Evolutionary conservation across 2,329 filamentous ascomycete genomes (phyloP), one percentile per base, ranked within the genome.

Genomic region (Ophidiomyces ophidiicola): DNA sequence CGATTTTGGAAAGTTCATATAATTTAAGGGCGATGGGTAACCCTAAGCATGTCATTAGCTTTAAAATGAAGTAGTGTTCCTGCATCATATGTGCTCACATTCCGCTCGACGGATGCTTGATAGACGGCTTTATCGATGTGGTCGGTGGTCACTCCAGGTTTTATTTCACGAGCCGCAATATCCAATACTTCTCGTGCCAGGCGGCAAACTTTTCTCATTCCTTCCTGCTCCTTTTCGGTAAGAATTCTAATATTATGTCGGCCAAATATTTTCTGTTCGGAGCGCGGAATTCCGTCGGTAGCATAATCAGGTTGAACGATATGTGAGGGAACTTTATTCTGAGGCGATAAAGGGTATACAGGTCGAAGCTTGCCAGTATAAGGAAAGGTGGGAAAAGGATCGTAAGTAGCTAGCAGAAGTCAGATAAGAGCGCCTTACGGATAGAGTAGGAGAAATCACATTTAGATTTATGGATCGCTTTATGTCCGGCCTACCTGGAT

Each of bases 1-100:
- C 0, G 90, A 98, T 67, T 98, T 98, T 48, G 90, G 90, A 64
- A 96, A 98, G 61, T 87, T 71, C 68, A 83, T 82, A 66, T 96
- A 96, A 67, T 94, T 94, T 23, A 96, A 69, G 1, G 88, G 86
- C 1, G 88, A 94, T 0, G 88, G 88, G 58, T 96, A 96, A 6
- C 86, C 82, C 87, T 94, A 46, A 25, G 24, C 7, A 21, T 31
- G 6, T 45, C 8, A 20, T 17, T 6, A 12, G 12, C n/a, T 19
- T 25, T 4, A 12, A 18, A 14, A n/a, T n/a, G n/a, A n/a, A n/a
- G n/a, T n/a, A n/a, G n/a, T n/a, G n/a, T n/a, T n/a, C 6, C 8
- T 21, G 4, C 14, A 15, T 32, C 4, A 26, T 25, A 18, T 14
- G 21, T 21, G 60, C 82, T 65, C 65, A 94, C 88, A 50, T 94